Conservation (phyloP, 2,329 filamentous ascomycete species). For the Harringtonia lauricola region DNA sequence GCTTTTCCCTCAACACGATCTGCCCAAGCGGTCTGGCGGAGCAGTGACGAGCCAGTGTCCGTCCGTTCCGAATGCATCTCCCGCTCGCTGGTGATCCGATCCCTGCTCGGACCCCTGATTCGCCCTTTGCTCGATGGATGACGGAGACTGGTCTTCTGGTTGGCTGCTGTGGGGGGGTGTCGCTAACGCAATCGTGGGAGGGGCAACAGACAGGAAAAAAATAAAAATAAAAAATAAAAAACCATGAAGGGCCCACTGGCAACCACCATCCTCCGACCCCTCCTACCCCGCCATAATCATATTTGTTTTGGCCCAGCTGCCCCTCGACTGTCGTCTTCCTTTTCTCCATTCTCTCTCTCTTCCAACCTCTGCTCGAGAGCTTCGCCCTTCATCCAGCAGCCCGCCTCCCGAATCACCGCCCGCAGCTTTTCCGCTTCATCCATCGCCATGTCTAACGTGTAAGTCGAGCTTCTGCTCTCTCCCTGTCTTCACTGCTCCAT, state of each 20-base stretch:
- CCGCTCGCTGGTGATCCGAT: too few species aligned
- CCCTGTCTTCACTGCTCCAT: not conserved
- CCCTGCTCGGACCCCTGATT: too few species aligned
- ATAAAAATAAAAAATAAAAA: constrained; percentile 5
- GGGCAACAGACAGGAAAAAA: constrained; percentile 5
- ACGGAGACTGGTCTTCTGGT: too few species aligned
- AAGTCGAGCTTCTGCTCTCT: constrained; percentile 27
- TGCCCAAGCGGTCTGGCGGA: too few species aligned
- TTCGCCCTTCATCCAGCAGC: constrained; percentile 21
- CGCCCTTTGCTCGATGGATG: too few species aligned
- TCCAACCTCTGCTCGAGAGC: constrained; percentile 12
- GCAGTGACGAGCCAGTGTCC: too few species aligned
- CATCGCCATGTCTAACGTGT: constrained; percentile 55
- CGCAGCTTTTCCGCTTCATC: constrained; percentile 23
- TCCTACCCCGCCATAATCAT: constrained; percentile 24
- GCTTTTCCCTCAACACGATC: too few species aligned
- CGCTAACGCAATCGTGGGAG: too few species aligned
- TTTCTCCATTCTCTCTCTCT: constrained; percentile 14
- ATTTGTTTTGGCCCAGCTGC: constrained; percentile 20
- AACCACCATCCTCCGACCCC: constrained; percentile 24
- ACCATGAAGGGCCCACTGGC: constrained; percentile 13
- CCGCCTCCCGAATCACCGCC: constrained; percentile 15
- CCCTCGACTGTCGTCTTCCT: constrained; percentile 20
- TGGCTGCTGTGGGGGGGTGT: too few species aligned
- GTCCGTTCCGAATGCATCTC: too few species aligned